These are phyloP conservation scores for Erythrobasidium hasegawianum DNA, from an alignment of 1,284 basidiomycete genomes.

Conservation along the genomic window DNA sequence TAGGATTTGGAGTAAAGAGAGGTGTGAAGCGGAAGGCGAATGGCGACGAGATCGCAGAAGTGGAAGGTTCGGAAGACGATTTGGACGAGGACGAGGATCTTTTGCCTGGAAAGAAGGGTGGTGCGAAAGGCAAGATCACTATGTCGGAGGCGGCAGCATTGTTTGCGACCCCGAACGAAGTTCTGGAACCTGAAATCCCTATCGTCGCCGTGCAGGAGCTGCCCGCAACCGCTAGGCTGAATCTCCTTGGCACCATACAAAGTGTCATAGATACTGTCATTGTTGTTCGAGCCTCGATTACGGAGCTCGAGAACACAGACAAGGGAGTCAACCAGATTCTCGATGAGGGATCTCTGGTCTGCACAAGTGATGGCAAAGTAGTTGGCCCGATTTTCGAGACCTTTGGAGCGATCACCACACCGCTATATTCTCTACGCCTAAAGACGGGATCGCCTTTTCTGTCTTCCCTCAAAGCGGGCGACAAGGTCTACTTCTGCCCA, in stretches of 20 bases:
- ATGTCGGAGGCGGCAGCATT: slow-evolving; percentile 37
- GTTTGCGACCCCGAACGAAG: slow-evolving; percentile 50
- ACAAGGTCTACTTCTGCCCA: slow-evolving; percentile 70
- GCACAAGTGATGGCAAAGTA: slow-evolving; percentile 75
- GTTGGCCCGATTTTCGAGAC: slow-evolving; percentile 82
- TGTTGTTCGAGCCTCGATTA: slow-evolving; percentile 61
- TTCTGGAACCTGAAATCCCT: slow-evolving; percentile 48
- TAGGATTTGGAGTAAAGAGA: neutral
- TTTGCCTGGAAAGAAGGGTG: neutral
- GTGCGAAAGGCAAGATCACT: neutral
- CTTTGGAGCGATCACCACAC: slow-evolving; percentile 79
- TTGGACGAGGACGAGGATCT: slow-evolving; percentile 43
- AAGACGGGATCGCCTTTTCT: slow-evolving; percentile 39
- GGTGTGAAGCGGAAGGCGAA: neutral
- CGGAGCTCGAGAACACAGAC: slow-evolving; percentile 36
- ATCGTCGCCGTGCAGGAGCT: slow-evolving; percentile 50
- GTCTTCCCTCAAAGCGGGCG: slow-evolving; percentile 16
- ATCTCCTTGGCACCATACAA: slow-evolving; percentile 69
- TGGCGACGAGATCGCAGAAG: slow-evolving; percentile 10
- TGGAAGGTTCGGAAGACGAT: slow-evolving; percentile 45
- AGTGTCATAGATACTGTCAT: slow-evolving; percentile 65
- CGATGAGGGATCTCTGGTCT: slow-evolving; percentile 78
- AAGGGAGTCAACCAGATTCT: slow-evolving; percentile 59
- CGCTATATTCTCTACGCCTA: slow-evolving; percentile 70
- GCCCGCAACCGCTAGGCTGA: slow-evolving; percentile 58